Base-by-base conservation (phyloP, 495 filamentous ascomycete species). In the Podospora australis region DNA sequence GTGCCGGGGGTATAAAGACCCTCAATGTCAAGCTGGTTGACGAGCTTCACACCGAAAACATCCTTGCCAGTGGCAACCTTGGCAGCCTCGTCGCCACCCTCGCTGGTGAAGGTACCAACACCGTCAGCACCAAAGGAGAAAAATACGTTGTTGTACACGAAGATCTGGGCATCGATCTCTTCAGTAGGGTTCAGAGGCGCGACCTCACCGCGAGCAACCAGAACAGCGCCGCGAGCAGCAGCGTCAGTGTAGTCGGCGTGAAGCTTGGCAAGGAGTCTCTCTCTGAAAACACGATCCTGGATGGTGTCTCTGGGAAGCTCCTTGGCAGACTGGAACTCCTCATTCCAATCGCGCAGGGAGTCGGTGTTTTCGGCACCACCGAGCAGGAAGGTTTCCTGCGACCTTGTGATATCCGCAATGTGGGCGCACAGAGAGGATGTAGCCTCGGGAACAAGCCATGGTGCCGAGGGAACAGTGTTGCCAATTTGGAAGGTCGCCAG, bases 61-160 rank as follows among this genome's bases (percentile, higher is more conserved):
- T 99, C 94, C 72, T 97, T 99, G 32, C 91, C 92, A 9, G 94
- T 94, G 24, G 94, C 94, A 38, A 97, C 90, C 30, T 92, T 80
- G 9, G 94, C 94, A 35, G 94, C 94, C 67, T 99, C 94, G 60
- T 99, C 91, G 14, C 94, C 94, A 49, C 94, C 94, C 71, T 97
- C 92, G 21, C 81, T 87, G 22, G 88, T 87, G 70, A 99, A 99
- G 25, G 94, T 99, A 25, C 91, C 90, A 43, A 97, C 92, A 34
- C 94, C 94, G 63, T 99, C 94, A 34, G 91, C 92, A 53, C 94
- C 94, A 59, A 95, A 96, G 2, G 92, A 97, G 73, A 91, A 97
- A 73, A 99, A 99, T 49, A 99, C 86, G 68, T 97, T 97, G 73
- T 97, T 97, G 70, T 96, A 97, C 13, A 99, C 90, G 62, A 96